Evolutionary conservation across 2,329 filamentous ascomycete species (phyloP).

Genomic region (Claviceps pusilla): DNA sequence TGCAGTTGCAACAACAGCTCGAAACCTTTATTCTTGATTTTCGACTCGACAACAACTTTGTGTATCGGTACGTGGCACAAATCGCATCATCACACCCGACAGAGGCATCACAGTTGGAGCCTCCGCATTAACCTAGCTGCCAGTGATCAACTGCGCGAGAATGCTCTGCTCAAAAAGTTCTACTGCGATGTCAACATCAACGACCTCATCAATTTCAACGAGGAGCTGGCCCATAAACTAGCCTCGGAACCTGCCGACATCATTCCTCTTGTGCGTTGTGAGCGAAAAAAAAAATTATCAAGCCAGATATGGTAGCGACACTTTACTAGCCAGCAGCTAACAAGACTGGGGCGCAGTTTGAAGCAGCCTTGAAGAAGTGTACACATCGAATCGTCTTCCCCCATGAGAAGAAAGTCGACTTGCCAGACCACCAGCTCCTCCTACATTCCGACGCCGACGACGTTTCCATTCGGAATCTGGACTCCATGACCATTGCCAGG

Average conservation of each 20-base stretch:
- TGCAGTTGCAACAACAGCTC: slow-evolving; percentile 62
- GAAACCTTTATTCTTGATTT: slow-evolving; percentile 89
- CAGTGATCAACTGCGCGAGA: slow-evolving; percentile 90
- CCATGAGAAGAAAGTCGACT: slow-evolving; percentile 45
- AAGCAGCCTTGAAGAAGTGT: slow-evolving; percentile 75
- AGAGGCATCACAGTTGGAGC: neutral
- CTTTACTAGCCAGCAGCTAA: neutral
- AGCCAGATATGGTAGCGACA: neutral
- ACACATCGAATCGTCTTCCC: slow-evolving; percentile 90
- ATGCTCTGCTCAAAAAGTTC: slow-evolving; percentile 85
- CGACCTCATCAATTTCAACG: slow-evolving; percentile 89
- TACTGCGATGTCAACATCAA: slow-evolving; percentile 93
- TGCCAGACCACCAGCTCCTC: slow-evolving; percentile 87
- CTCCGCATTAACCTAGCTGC: slow-evolving; percentile 5
- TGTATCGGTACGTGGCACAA: slow-evolving; percentile 60
- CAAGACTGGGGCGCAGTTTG: slow-evolving; percentile 47
- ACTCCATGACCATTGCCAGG: slow-evolving; percentile 80
- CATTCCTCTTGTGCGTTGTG: slow-evolving; percentile 60
- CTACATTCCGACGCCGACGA: slow-evolving; percentile 84
- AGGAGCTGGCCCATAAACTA: slow-evolving; percentile 81
- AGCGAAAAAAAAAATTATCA: neutral
- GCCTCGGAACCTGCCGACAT: slow-evolving; percentile 83
- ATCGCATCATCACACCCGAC: neutral
- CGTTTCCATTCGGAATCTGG: slow-evolving; percentile 85
- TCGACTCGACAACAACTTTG: slow-evolving; percentile 81